Base-by-base conservation (phyloP, 2,329 filamentous ascomycete species). In the Stemphylium beticola region DNA sequence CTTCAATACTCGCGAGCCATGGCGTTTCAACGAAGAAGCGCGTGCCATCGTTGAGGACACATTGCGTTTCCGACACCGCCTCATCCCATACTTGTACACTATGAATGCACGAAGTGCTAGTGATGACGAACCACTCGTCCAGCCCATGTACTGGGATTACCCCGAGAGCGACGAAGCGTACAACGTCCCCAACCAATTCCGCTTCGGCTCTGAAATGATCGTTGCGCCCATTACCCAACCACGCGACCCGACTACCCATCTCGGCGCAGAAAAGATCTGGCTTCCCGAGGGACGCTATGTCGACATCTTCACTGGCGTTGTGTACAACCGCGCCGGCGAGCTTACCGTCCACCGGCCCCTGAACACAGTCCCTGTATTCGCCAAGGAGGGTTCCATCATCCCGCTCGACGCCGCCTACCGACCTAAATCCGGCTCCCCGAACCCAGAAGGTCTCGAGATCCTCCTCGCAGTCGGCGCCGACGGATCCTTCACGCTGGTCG, bases 141-240 rank as follows among this genome's bases (percentile, higher is more conserved):
- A 84, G 66, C 86, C 86, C 0, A 77, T 88, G 75, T 88, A 88
- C 74, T 88, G 85, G 85, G 77, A 79, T 38, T 81, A 83, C 56
- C 82, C 83, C 0, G 75, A 79, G 1, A 64, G 68, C 0, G 78
- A 83, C 0, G 80, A 82, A 52, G 84, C 85, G 0, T 88, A 88
- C 68, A 62, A 69, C 0, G 77, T 83, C 0, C 81, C 80, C 0
- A 87, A 86, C 58, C 78, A 87, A 65, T 88, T 82, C 67, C 79
- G 79, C 60, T 87, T 87, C 59, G 86, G 85, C 2, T 78, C 79
- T 0, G 76, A 82, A 22, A 69, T 88, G 12, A 71, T 88, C 3
- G 82, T 87, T 0, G 78, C 78, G 0, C 85, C 86, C 0, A 81
- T 88, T 39, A 83, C 83, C 0, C 73, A 75, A 5, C 83, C 83